These are phyloP conservation scores for Hibiscus mutabilis DNA, from an alignment of 345 rosid genomes.

Conservation along the genomic window DNA sequence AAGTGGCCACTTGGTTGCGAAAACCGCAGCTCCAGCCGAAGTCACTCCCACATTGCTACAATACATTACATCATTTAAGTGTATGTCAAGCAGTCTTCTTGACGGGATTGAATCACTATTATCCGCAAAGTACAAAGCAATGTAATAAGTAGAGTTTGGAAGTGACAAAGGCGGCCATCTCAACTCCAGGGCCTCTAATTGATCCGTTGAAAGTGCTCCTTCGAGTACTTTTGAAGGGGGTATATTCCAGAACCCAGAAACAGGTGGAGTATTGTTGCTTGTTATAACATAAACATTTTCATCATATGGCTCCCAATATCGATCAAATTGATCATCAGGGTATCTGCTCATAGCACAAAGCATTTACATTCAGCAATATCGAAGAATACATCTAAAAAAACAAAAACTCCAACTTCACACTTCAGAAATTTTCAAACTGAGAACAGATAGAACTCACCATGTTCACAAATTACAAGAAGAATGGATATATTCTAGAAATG, in stretches of 20 bases:
- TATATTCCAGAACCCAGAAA: constrained; percentile 85
- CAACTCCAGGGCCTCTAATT: constrained; percentile 40
- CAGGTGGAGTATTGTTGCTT: constrained; percentile 39
- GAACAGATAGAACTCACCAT: not conserved
- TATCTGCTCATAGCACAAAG: constrained; percentile 34
- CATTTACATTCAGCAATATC: not conserved
- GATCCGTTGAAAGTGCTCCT: constrained; percentile 38
- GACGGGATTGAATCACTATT: constrained; percentile 28
- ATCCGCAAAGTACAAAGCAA: constrained; percentile 79
- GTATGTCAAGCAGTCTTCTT: constrained; percentile 44
- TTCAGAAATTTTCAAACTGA: not conserved
- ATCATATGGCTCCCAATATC: constrained; percentile 69
- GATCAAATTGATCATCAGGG: constrained; percentile 76
- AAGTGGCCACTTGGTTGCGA: constrained; percentile 67
- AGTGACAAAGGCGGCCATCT: constrained; percentile 63
- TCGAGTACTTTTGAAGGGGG: constrained; percentile 75
- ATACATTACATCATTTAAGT: constrained; percentile 51
- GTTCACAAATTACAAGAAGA: not conserved
- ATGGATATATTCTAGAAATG: not conserved
- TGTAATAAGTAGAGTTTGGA: constrained; percentile 35
- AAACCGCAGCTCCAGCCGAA: constrained; percentile 50
- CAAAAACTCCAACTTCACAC: not conserved
- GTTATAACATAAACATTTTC: constrained; percentile 22
- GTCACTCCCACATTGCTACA: constrained; percentile 52
- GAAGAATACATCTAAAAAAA: not conserved